Base-by-base conservation (phyloP, 2,329 filamentous ascomycete genomes). In the Ascochyta koolunga region DNA sequence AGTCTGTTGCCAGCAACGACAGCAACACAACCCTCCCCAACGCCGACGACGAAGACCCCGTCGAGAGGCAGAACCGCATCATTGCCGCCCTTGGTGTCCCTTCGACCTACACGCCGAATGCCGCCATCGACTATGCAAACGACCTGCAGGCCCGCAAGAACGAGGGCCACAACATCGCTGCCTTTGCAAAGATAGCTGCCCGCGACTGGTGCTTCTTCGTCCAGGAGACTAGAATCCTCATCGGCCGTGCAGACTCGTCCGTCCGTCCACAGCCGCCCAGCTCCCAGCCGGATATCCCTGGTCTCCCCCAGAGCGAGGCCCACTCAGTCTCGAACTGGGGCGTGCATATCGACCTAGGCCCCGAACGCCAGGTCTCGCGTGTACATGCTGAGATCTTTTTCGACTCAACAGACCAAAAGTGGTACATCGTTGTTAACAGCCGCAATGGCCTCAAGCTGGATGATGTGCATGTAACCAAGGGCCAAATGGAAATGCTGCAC, bases 361-460 rank as follows among this genome's bases (percentile, higher is more conserved):
- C 80, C 1, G 78, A 81, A 59, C 76, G 80, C 32, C 78, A 80
- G 54, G 73, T 82, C 19, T 82, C 80, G 1, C 73, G 80, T 38
- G 65, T 79, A 19, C 80, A 82, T 58, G 80, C 80, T 24, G 74
- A 78, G 56, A 81, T 82, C 57, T 69, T 73, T 38, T 82, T 79
- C 60, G 77, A 81, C 35, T 60, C 70, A 7, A 66, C 75, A 2
- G 65, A 69, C 36, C 78, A 79, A 44, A 85, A 83, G 56, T 99
- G 95, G 95, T 88, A 89, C 67, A 84, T 99, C 45, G 80, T 86
- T 37, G 91, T 96, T 59, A 93, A 93, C 70, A 95, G 95, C 18
- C 89, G 95, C 63, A 99, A 99, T 72, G 92, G 93, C 24, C 84
- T 96, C 40, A 91, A 90, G 67, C 81, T 98, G 19, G 91, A 99